Evolutionary conservation across 1,284 basidiomycete genomes (phyloP), one percentile per base, ranked within the genome.

Genomic region (Moesziomyces globuligerus): DNA sequence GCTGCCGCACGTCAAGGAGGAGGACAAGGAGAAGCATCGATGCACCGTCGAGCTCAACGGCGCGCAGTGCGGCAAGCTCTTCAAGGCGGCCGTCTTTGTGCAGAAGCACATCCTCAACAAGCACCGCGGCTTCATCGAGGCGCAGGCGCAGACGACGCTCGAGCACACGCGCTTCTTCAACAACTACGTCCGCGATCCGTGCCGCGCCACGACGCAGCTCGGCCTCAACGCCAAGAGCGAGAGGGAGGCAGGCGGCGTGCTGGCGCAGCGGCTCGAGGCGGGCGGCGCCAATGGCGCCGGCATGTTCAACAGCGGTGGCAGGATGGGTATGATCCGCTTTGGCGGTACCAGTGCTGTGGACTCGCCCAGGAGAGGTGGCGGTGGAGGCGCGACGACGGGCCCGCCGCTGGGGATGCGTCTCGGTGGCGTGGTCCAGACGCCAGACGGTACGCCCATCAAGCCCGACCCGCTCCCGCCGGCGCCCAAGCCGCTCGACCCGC

Each of bases 21-120:
- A 77, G 40, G 75, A 71, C 26, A 53, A 48, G 38, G 79, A 78
- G 10, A 79, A 79, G 52, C 74, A 76, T 39, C 67, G 74, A 11
- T 81, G 79, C 49, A 71, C 61, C 9, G 76, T 80, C 23, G 48
- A 57, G 4, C 25, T 74, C 28, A 38, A 39, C 20, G 66, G 52
- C 8, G 50, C 49, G 1, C 59, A 71, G 29, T 81, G 79, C 25
- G 70, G 70, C 45, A 81, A 81, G 56, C 70, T 75, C 8, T 81
- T 81, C 68, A 78, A 74, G 44, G 75, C 74, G 17, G 53, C 53
- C 18, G 57, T 62, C 29, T 80, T 79, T 54, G 74, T 78, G 4
- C 73, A 74, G 52, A 80, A 81, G 74, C 79, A 81, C 44, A 57
- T 81, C 2, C 45, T 69, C 34, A 80, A 79, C 60, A 80, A 79